Conservation (phyloP, 495 filamentous ascomycete genomes). For the Penicillium silybi region DNA sequence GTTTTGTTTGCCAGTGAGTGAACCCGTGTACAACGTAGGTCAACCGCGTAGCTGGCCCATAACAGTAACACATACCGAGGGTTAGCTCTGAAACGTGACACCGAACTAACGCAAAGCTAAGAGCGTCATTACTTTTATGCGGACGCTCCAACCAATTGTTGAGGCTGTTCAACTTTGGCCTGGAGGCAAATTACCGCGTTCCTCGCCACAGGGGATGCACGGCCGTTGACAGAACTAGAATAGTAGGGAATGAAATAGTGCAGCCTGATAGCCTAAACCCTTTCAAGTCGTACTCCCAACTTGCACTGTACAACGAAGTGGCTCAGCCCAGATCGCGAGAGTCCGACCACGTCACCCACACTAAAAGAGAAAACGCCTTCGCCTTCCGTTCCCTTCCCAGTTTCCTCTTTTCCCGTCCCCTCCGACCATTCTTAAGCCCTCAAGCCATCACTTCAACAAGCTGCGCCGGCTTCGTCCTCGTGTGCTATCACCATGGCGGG, state of each 20-base stretch:
- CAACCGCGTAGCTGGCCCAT: neutral
- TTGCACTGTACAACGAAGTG: conserved; percentile 2
- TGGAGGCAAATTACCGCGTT: neutral
- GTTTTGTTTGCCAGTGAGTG: conserved; percentile 2
- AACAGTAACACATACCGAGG: neutral
- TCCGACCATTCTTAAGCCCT: neutral
- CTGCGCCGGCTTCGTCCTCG: neutral
- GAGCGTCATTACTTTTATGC: neutral
- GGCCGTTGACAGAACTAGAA: neutral
- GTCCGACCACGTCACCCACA: conserved; percentile 21
- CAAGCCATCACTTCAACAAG: neutral
- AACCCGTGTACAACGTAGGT: neutral
- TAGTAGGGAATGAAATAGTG: conserved; percentile 11
- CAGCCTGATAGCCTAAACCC: conserved; percentile 8
- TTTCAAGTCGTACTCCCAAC: neutral
- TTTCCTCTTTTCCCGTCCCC: neutral
- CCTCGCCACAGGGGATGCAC: conserved; percentile 11
- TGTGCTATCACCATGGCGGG: conserved; percentile 34
- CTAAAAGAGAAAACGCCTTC: conserved; percentile 4
- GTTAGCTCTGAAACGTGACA: conserved; percentile 1
- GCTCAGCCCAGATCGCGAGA: neutral
- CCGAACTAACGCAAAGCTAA: neutral
- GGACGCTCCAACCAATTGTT: conserved; percentile 3
- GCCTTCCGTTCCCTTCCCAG: conserved; percentile 7
- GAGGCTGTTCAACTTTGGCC: conserved; percentile 1